Evolutionary conservation across 805 yeast genomes (phyloP), one percentile per base, ranked within the genome.

Genomic region (Vanderwaltozyma tropicalis): DNA sequence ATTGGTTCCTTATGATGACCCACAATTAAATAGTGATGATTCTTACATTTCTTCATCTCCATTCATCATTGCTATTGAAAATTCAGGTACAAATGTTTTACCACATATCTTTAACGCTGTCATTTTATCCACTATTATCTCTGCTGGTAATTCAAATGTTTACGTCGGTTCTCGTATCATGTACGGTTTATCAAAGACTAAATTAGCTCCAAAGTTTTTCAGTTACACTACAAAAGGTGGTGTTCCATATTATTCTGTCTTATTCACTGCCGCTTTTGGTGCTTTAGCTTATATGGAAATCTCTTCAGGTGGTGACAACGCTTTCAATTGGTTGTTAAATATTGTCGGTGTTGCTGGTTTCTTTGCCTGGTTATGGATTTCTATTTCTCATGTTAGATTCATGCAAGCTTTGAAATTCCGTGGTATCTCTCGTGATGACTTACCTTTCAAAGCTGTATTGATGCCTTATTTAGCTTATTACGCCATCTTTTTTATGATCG

Each of bases 141-240:
- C 88, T n/a, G 87, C 89, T 20, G 89, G 79, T 55, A 81, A 81
- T 63, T 79, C 87, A 12, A 78, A 79, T 53, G 68, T 80, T 22
- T 80, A 80, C 59, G 74, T 78, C 46, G 80, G 85, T 30, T 79
- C 87, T 3, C 67, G 92, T 61, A 66, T 78, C 31, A 55, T 81
- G 35, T 79, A 69, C 52, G 74, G 78, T n/a, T 64, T 81, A 54
- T 77, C 83, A n/a, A 67, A 68, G 46, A 68, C 70, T 36, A 67
- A 67, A 7, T 63, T 70, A 36, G 83, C 83, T 3, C 84, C 84
- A 25, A 66, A 59, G 41, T 46, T 69, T 38, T 74, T 78, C 48
- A 45, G 57, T 10, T 52, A 49, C 29, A 71, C 80, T 28, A 75
- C 73, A 32, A 67, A 60, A 44, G 50, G 56, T 16, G 87, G 87